Base-by-base conservation (phyloP, 164 flowering plant species). In the Hamamelis virginiana region DNA sequence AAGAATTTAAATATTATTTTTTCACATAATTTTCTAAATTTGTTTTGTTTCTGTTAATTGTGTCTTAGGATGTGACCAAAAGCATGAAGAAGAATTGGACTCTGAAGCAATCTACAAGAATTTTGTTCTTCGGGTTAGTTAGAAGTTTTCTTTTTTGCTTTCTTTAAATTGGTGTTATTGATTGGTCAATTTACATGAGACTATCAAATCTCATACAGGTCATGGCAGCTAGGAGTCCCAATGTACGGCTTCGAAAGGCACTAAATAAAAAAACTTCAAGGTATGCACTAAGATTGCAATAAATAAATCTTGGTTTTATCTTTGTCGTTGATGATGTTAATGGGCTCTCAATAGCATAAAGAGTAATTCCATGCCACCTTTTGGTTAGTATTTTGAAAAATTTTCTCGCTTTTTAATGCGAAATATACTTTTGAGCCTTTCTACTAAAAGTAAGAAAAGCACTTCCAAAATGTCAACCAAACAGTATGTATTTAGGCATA, bases 211-310 rank as follows among this genome's bases (percentile, higher is more conserved):
- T 51, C 19, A 16, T 64, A 46, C 83, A 93, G 98, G 97, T 90
- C 10, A 91, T 95, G 97, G 98, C 97, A 19, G 97, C 98, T 18
- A 88, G 97, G 67, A 95, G 98, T 74, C 97, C 98, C 48, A 89
- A 91, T 74, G 69, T 91, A 22, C 70, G 77, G 64, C 81, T 87
- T 53, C 77, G 78, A 26, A 89, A 75, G 74, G 79, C 80, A 9
- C 69, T 87, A n/a, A 76, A 41, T 50, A 76, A 77, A 71, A 80
- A 74, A 68, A 74, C 76, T 66, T 38, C 76, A 25, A 83, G 88
- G 97, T 87, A 78, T 51, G 64, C 60, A 12, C 22, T 18, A 15
- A 9, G 5, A 23, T 27, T 65, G 65, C n/a, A 12, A 33, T 27
- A 21, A 12, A 28, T 25, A 8, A 56, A 2, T 13, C 25, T 33